Percentiles rank a stretch among this genome's conserved stretches.
Evolutionary conservation across 495 filamentous ascomycete species (phyloP).

Genomic region (Talaromyces ruber): DNA sequence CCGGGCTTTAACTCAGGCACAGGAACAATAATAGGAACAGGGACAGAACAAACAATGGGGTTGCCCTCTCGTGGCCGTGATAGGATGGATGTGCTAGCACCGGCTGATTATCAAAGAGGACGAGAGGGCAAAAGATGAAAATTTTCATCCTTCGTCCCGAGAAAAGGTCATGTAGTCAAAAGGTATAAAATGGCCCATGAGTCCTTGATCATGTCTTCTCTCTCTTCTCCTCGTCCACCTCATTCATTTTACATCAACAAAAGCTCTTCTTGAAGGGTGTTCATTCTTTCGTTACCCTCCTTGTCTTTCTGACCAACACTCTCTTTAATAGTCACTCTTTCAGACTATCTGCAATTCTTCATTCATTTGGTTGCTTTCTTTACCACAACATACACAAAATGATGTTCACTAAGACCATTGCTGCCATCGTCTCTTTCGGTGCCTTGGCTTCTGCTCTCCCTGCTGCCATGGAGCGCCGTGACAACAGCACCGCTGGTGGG

Average conservation of each 20-base stretch:
- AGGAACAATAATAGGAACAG: conserved; percentile 1
- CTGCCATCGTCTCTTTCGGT: conserved; percentile 27
- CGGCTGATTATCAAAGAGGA: not conserved
- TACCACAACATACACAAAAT: conserved; percentile 8
- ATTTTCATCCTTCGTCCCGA: not conserved
- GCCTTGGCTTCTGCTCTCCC: conserved; percentile 30
- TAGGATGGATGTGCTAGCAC: not conserved
- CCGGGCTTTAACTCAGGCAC: not conserved
- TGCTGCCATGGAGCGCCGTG: conserved; percentile 15
- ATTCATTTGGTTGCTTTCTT: not conserved
- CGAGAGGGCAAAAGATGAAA: not conserved
- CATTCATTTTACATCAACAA: not conserved
- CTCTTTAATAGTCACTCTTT: not conserved
- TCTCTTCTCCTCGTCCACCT: not conserved
- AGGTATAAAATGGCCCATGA: not conserved
- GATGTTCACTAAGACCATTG: conserved; percentile 36
- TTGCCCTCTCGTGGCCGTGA: not conserved
- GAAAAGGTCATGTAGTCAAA: not conserved
- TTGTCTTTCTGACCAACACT: not conserved
- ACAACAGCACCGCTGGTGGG: conserved; percentile 22
- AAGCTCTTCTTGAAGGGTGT: conserved; percentile 4
- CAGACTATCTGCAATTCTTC: not conserved
- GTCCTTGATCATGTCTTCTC: not conserved
- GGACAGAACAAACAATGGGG: not conserved
- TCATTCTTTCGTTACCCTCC: not conserved